phyloP scores from a whole-genome alignment of 306 rosid species.

The Lotus japonicus region DNA sequence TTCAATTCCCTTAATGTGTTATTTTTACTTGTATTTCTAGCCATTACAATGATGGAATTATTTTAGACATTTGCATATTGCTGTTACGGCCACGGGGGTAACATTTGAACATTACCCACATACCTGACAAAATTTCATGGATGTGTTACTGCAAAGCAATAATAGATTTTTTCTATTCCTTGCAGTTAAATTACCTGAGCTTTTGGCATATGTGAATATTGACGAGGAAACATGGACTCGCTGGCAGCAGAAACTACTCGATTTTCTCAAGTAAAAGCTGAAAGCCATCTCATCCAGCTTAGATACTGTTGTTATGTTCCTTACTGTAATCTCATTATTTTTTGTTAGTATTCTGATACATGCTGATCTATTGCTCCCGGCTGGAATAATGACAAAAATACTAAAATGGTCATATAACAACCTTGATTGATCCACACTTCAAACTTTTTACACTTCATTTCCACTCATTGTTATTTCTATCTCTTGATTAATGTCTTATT shows the following conservation, averaged over 20 bases:
- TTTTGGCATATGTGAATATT: conserved; percentile 75
- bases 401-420: neutral
- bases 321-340: neutral
- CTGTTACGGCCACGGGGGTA: neutral
- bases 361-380: neutral
- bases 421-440: too few species aligned
- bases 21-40: neutral
- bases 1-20: neutral
- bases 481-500: too few species aligned
- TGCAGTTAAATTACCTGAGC: conserved; percentile 95
- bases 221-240: conserved; percentile 80
- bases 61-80: neutral
- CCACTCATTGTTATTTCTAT: too few species aligned
- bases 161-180: conserved; percentile 31
- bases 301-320: neutral
- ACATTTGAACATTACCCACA: neutral
- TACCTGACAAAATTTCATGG: conserved; percentile 9
- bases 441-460: too few species aligned
- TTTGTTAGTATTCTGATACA: neutral
- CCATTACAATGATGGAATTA: neutral
- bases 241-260: conserved; percentile 69
- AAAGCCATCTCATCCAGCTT: conserved; percentile 7
- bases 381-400: neutral
- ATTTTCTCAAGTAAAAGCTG: conserved; percentile 62
- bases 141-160: neutral